Percentiles rank a stretch among this genome's conserved stretches.
Conservation (phyloP, 192 early-diverging fungal genomes). For the Gaertneriomyces sp. region DNA sequence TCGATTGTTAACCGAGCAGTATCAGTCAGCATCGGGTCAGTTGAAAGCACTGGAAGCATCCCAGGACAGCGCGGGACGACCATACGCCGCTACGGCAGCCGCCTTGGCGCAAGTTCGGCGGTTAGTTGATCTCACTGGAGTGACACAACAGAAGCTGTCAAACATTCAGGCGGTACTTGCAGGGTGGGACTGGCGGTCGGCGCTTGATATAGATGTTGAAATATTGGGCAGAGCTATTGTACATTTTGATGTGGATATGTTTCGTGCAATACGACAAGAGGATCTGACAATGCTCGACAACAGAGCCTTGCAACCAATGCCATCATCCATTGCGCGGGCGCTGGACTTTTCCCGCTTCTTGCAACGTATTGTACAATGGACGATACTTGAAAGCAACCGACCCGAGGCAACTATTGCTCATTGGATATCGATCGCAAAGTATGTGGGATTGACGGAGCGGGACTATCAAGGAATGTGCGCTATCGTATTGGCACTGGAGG, state of each 20-base stretch:
- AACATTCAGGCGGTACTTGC: neutral
- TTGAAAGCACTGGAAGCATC: constrained; percentile 9
- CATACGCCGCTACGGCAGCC: neutral
- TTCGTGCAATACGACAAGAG: constrained; percentile 5
- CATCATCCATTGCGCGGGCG: neutral
- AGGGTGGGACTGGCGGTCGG: constrained; percentile 14
- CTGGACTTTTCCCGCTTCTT: constrained; percentile 16
- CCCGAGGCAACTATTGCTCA: constrained; percentile 16
- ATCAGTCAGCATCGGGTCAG: neutral
- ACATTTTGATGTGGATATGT: constrained; percentile 24
- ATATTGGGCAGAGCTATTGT: constrained; percentile 5
- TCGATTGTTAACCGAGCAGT: constrained; percentile 11
- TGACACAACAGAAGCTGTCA: constrained; percentile 7
- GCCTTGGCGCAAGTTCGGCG: constrained; percentile 20
- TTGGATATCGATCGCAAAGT: constrained; percentile 16
- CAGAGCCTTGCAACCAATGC: constrained; percentile 2
- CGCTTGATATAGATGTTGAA: constrained; percentile 9
- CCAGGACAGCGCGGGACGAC: constrained; percentile 6
- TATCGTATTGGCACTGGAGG: constrained; percentile 11
- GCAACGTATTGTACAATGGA: constrained; percentile 18
- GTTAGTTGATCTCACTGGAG: constrained; percentile 12
- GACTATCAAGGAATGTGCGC: constrained; percentile 15
- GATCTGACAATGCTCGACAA: constrained; percentile 7
- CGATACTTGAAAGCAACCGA: constrained; percentile 1
- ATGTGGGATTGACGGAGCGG: neutral